phyloP scores from a whole-genome alignment of 192 early-diverging fungal species.

The Gaertneriomyces semiglobifer region DNA sequence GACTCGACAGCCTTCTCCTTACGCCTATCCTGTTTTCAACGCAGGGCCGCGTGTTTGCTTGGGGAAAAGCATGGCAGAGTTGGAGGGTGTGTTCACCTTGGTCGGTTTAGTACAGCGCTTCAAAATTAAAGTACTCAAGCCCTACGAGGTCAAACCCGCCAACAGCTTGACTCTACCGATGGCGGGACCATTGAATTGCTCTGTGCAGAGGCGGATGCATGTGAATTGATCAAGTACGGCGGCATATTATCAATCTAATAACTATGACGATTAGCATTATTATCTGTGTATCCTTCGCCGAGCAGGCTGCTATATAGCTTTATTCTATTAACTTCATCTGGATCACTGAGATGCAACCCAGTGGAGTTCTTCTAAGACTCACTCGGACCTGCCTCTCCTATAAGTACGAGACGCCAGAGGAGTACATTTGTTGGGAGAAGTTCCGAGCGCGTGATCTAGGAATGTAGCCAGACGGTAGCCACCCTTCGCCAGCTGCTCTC shows the following conservation, averaged over 20 bases:
- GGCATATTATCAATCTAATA: too few relatives aligned
- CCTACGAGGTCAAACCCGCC: constrained; percentile 17
- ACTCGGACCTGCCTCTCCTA: too few relatives aligned
- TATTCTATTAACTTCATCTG: too few relatives aligned
- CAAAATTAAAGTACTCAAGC: constrained; percentile 20
- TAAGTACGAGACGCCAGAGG: too few relatives aligned
- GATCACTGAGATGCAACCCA: too few relatives aligned
- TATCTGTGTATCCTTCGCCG: too few relatives aligned
- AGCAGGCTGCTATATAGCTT: too few relatives aligned
- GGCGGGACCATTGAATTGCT: neutral
- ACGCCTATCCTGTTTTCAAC: constrained; percentile 42
- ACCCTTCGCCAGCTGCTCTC: constrained; percentile 45
- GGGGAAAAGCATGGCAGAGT: constrained; percentile 37
- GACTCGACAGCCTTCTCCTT: constrained; percentile 32
- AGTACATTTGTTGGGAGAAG: too few relatives aligned
- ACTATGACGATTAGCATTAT: too few relatives aligned
- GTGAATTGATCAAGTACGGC: too few relatives aligned
- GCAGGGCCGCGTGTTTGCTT: constrained; percentile 41
- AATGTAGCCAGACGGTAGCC: constrained; percentile 45
- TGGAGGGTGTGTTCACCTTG: constrained; percentile 40
- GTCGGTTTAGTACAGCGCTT: constrained; percentile 23
- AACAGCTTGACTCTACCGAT: constrained; percentile 27
- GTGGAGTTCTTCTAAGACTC: too few relatives aligned
- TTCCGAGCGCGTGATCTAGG: constrained; percentile 22
- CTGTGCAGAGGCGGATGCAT: too few relatives aligned